These are phyloP conservation scores for Russula griseocarnosa DNA, from an alignment of 768 basidiomycete species.

Conservation along the genomic window DNA sequence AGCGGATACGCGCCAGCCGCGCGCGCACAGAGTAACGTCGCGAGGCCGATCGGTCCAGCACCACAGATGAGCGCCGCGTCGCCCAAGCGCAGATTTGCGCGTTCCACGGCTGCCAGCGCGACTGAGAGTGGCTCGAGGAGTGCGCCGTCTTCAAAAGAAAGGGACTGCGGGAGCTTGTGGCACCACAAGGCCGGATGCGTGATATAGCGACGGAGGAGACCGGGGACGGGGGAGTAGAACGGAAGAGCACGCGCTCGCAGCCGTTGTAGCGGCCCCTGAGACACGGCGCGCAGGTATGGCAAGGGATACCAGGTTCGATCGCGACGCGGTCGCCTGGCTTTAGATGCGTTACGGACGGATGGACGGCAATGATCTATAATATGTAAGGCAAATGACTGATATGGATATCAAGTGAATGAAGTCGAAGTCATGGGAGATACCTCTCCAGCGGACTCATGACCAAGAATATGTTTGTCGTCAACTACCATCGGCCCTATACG, in stretches of 20 bases:
- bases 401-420: background rate
- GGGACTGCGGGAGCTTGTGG: slow-evolving; percentile 56
- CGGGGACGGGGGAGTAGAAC: slow-evolving; percentile 62
- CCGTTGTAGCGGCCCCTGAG: slow-evolving; percentile 63
- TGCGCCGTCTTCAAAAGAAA: slow-evolving; percentile 65
- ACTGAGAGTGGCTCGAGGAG: slow-evolving; percentile 66
- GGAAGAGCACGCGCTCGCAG: slow-evolving; percentile 54
- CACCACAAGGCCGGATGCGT: slow-evolving; percentile 37
- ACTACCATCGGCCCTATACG: slow-evolving; percentile 67
- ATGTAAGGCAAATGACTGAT: background rate
- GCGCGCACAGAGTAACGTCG: slow-evolving; percentile 57
- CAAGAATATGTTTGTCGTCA: slow-evolving; percentile 48
- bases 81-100: slow-evolving; percentile 59
- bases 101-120: slow-evolving; percentile 63
- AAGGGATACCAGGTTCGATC: slow-evolving; percentile 66
- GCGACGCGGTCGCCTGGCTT: slow-evolving; percentile 58
- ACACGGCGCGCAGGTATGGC: slow-evolving; percentile 60
- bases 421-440: slow-evolving; percentile 31
- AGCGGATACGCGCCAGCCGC: slow-evolving; percentile 69
- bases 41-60: slow-evolving; percentile 63
- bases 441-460: slow-evolving; percentile 68
- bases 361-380: slow-evolving; percentile 11
- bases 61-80: slow-evolving; percentile 62
- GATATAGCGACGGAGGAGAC: slow-evolving; percentile 27
- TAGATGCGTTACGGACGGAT: slow-evolving; percentile 17